Base-by-base conservation (phyloP, 257 asterid genomes). In the Cynanchum wilfordii region DNA sequence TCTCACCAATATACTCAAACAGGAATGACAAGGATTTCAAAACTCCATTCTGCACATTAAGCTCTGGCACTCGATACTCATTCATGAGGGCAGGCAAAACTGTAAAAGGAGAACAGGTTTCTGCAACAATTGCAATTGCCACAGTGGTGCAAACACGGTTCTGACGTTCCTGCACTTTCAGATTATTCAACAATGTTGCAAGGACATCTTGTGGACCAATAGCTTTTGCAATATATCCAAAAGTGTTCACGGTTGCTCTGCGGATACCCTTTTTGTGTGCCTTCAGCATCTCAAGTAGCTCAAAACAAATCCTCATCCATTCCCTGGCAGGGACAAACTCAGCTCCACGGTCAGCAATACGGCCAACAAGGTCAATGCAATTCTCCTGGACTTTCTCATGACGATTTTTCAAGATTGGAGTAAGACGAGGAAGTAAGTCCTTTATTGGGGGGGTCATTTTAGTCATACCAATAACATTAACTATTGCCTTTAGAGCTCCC, bases 81-180 rank as follows among this genome's bases (percentile, higher is more conserved):
- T 92, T 92, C 96, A 92, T 92, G 82, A 90, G 76, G 11, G 98
- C 96, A 11, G 97, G 98, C 50, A 90, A 74, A 73, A 92, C 98
- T 0, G 98, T 92, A 64, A 92, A 90, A 22, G 96, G 98, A 0
- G 93, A 88, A 82, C 98, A 92, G 8, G 96, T 92, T 78, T 92
- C 98, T 7, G 98, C 98, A 20, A 92, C 96, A 45, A 90, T 92
- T 30, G 98, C 98, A 68, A 92, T 92, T 27, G 98, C 98, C 24
- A 90, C 98, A n/a, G 96, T 92, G 3, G 98, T 92, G 85, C 98
- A 90, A 3, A 91, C 95, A 82, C 94, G 98, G 56, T 92, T 92
- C 67, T 92, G 98, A 38, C 98, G 96, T 77, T 92, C 94, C 76
- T 92, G 98, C 69, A 92, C 96, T 81, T 92, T 92, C 79, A 92